Base-by-base conservation (phyloP, 2,329 filamentous ascomycete species). In the Immersiporthe knoxdaviesiana region DNA sequence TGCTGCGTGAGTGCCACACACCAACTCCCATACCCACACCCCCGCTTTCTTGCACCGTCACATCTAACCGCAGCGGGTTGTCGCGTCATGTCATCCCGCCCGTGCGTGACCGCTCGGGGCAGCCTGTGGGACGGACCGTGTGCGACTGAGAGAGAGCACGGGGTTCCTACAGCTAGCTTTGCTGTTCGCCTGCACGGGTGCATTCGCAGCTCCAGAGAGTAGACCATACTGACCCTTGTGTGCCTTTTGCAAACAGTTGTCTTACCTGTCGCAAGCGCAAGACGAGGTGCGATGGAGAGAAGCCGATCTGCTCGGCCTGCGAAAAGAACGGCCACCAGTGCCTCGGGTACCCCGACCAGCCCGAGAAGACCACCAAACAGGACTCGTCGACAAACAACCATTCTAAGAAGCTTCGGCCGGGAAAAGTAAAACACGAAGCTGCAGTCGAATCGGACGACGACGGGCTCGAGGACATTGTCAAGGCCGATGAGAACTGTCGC, bases 211-310 rank as follows among this genome's bases (percentile, higher is more conserved):
- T 16, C 6, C 24, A 41, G 47, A 58, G 18, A 62, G 27, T n/a
- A n/a, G 37, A 21, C 27, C 11, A 39, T 41, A 63, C 68, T 68
- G 63, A 70, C 58, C 37, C 8, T 27, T 30, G 11, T 30, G 2
- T 41, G 44, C 30, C 18, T 65, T 59, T 67, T 47, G 62, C 67
- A 65, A 74, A 65, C 74, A 91, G 89, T 71, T 92, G 90, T 79
- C 82, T 89, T 76, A 92, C 91, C 56, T 93, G 91, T 80, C 89
- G 91, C 75, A 91, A 89, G 78, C 87, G 91, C 76, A 93, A 93
- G 80, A 93, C 91, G 66, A 84, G 90, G 77, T 93, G 91, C 78
- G 91, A 90, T 60, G 91, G 91, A 71, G 90, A 92, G 79, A 88
- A 90, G 72, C 91, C 91, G 68, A 81, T 85, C 27, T 93, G 91